Percentiles rank a stretch among this genome's conserved stretches.
Evolutionary conservation across 768 basidiomycete genomes (phyloP).

Genomic region (Neoboletus subvelutipes): DNA sequence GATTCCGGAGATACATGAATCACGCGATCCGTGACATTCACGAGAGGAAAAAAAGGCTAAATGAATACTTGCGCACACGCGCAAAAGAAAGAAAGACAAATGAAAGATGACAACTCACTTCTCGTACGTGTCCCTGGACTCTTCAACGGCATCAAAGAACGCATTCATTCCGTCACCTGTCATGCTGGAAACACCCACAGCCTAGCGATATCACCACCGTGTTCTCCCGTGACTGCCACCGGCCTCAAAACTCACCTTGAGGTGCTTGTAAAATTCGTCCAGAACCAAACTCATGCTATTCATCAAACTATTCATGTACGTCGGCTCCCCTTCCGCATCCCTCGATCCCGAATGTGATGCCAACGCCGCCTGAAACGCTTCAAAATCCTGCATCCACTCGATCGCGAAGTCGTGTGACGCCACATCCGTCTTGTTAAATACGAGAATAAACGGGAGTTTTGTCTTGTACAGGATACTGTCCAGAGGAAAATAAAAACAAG

Average conservation of each 20-base stretch:
- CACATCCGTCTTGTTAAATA: slow-evolving; percentile 98
- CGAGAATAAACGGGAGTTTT: slow-evolving; percentile 92
- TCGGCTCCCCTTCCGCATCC: slow-evolving; percentile 86
- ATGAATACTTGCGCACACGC: background rate
- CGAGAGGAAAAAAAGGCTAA: background rate
- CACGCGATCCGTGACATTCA: slow-evolving; percentile 6
- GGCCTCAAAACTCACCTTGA: slow-evolving; percentile 58
- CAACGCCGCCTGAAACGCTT: slow-evolving; percentile 88
- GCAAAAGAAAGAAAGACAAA: background rate
- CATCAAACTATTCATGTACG: slow-evolving; percentile 99
- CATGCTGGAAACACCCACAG: slow-evolving; percentile 93
- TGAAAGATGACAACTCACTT: slow-evolving; percentile 48
- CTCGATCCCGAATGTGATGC: slow-evolving; percentile 63
- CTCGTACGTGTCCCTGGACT: slow-evolving; percentile 84
- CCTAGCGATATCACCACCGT: slow-evolving; percentile 42
- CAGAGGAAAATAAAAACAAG: background rate
- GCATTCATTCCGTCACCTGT: slow-evolving; percentile 93
- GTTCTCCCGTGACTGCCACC: background rate
- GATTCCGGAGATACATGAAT: slow-evolving; percentile 3
- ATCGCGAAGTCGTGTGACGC: slow-evolving; percentile 87
- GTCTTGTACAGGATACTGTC: slow-evolving; percentile 95
- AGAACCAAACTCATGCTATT: slow-evolving; percentile 97
- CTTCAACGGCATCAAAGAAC: slow-evolving; percentile 90
- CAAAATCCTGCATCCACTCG: slow-evolving; percentile 99
- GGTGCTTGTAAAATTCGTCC: slow-evolving; percentile 96